Percentiles rank a stretch among this genome's conserved stretches.
phyloP scores from a whole-genome alignment of 139 green algal species.

The Auxenochlorella pyrenoidosa region DNA sequence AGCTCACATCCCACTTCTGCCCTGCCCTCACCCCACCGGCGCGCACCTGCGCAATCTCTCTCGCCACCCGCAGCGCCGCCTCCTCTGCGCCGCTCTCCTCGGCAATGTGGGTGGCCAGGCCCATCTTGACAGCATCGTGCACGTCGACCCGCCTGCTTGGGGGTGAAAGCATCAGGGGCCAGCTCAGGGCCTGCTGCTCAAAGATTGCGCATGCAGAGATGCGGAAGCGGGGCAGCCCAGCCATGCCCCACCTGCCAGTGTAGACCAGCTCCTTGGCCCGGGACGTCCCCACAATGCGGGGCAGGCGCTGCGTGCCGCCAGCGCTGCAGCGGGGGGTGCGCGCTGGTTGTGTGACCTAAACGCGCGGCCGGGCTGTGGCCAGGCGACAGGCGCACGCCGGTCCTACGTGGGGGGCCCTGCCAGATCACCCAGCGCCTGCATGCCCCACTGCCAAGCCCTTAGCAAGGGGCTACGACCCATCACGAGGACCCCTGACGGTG shows the following conservation, averaged over 20 bases:
- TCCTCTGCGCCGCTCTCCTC: constrained; percentile 49
- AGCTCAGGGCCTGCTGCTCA: background rate
- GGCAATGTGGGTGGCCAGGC: constrained; percentile 67
- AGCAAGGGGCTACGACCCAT: too few species aligned
- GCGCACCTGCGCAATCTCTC: constrained; percentile 14
- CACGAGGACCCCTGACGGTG: too few species aligned
- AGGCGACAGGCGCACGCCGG: too few species aligned
- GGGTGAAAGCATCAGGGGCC: background rate
- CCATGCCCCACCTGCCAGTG: constrained; percentile 57
- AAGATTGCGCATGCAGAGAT: too few species aligned
- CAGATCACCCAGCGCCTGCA: too few species aligned
- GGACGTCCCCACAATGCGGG: constrained; percentile 72
- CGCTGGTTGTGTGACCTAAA: too few species aligned
- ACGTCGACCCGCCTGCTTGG: constrained; percentile 26
- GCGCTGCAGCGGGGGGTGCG: constrained; percentile 43
- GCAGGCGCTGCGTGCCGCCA: constrained; percentile 86
- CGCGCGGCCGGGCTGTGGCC: too few species aligned
- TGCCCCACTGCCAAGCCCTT: too few species aligned
- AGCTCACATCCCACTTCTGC: constrained; percentile 38
- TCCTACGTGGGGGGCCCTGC: too few species aligned
- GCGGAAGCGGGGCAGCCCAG: too few species aligned
- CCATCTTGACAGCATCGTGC: constrained; percentile 46
- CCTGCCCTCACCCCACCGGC: background rate
- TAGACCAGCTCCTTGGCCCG: constrained; percentile 88
- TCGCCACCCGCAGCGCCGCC: constrained; percentile 57